Evolutionary conservation across 495 filamentous ascomycete genomes (phyloP), one percentile per base, ranked within the genome.

Genomic region (Trypethelium eluteriae): DNA sequence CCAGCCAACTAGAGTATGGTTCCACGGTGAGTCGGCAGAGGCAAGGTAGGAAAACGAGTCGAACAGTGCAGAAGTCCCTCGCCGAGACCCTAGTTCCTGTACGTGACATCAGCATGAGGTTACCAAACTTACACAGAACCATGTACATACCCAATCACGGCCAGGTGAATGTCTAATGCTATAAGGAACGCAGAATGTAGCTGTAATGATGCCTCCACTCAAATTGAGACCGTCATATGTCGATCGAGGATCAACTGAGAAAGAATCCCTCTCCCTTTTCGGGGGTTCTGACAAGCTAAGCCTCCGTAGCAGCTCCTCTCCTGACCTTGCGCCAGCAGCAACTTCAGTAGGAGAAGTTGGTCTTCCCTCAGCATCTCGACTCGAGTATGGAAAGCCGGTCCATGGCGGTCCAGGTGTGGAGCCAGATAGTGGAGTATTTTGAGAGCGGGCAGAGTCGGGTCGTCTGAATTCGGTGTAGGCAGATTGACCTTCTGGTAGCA

Each of bases 1-100:
- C 93, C 93, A 97, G 25, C 89, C 92, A 62, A 97, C 88, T 1
- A 96, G 80, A 0, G 87, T 91, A 77, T 95, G 92, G 70, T 89
- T 88, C 91, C 91, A 97, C 32, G 84, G 82, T 7, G 85, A 84
- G 34, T 88, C 80, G 50, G 88, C 77, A 5, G 91, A 91, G 7
- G 89, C 89, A 35, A 97, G 84, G 75, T 93, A 87, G 18, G 87
- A 85, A 71, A 97, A 89, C 39, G 90, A 89, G 74, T 96, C 92
- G 75, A 93, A 93, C 35, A 97, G 81, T 25, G 93, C 90, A 3
- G 93, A 95, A 46, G 90, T 90, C 63, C 93, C 93, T 39, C 86
- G 86, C 56, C 92, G 89, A 66, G 86, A 79, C 71, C 84, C 86
- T 67, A 96, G 77, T 74, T 88, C 85, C 88, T 90, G 74, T 39